Conservation (phyloP, 2,329 filamentous ascomycete species). For the Diaporthe sp. region DNA sequence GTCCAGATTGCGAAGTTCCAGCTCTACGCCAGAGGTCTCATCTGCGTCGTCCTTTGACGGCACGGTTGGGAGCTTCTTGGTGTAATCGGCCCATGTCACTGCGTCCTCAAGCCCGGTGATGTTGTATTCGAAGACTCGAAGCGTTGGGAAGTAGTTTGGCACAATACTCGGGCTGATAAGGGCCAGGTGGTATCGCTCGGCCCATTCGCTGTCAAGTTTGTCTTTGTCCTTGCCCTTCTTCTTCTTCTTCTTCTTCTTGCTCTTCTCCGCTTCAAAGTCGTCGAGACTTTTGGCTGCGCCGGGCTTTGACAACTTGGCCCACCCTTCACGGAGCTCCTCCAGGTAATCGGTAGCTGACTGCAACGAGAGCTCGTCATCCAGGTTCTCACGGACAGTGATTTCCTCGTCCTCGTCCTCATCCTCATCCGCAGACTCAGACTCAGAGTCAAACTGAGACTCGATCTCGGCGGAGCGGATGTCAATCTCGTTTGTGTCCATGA, state of each 20-base stretch:
- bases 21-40: neutral
- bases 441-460: conserved; percentile 45
- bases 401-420: neutral
- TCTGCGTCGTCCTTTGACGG: neutral
- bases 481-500: conserved; percentile 87
- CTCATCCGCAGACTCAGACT: neutral
- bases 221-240: conserved; percentile 57
- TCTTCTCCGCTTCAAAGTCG: conserved; percentile 44
- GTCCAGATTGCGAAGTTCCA: conserved; percentile 47
- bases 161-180: conserved; percentile 89
- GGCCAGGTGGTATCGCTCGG: conserved; percentile 86
- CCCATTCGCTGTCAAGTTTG: conserved; percentile 81
- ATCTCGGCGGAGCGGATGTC: conserved; percentile 65
- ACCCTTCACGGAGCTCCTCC: conserved; percentile 80
- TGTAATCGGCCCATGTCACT: conserved; percentile 60
- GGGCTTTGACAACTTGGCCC: conserved; percentile 80
- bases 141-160: conserved; percentile 90
- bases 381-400: conserved; percentile 51
- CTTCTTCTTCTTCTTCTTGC: conserved; percentile 50
- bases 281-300: conserved; percentile 44
- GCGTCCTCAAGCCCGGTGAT: conserved; percentile 79
- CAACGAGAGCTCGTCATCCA: conserved; percentile 70
- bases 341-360: conserved; percentile 85
- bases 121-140: conserved; percentile 96
- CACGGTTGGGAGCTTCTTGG: conserved; percentile 36